Evolutionary conservation across 495 filamentous ascomycete genomes (phyloP).

Genomic region (Penicillium chermesinum): DNA sequence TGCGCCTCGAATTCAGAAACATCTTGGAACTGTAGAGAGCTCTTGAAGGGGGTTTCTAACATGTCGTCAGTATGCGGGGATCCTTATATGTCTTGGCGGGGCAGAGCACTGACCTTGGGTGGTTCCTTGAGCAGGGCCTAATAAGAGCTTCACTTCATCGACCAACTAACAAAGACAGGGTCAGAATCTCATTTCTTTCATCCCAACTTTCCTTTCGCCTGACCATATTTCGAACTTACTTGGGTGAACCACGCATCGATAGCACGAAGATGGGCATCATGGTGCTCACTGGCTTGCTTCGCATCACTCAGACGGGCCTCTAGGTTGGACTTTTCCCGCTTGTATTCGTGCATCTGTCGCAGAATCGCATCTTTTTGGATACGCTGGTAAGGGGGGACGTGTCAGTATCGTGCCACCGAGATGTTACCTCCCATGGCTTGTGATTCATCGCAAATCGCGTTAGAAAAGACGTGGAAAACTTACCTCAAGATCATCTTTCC

Average conservation of each 20-base stretch:
- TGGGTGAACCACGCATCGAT: conserved; percentile 90
- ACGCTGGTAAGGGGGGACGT: conserved; percentile 48
- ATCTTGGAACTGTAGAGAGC: conserved; percentile 34
- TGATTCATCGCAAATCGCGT: too few species aligned
- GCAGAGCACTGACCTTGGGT: conserved; percentile 48
- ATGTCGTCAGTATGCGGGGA: not conserved
- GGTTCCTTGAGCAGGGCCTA: conserved; percentile 48
- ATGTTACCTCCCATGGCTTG: too few species aligned
- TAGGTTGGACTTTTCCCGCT: conserved; percentile 74
- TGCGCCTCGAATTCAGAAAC: conserved; percentile 67
- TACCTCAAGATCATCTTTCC: conserved; percentile 87
- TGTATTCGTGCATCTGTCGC: conserved; percentile 96
- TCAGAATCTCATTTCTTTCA: not conserved
- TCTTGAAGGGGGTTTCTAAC: conserved; percentile 27
- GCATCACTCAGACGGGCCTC: conserved; percentile 72
- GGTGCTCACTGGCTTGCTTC: conserved; percentile 65
- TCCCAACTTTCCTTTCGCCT: not conserved
- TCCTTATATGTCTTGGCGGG: not conserved
- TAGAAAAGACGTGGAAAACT: conserved; percentile 40
- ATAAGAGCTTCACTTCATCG: conserved; percentile 75
- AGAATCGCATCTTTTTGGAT: conserved; percentile 98
- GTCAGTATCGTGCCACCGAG: conserved; percentile 12
- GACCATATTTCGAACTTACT: conserved; percentile 47
- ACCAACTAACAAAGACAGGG: conserved; percentile 57
- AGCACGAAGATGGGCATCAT: conserved; percentile 86